Evolutionary conservation across 2,329 filamentous ascomycete genomes (phyloP).

Genomic region (Volutella citrinella): DNA sequence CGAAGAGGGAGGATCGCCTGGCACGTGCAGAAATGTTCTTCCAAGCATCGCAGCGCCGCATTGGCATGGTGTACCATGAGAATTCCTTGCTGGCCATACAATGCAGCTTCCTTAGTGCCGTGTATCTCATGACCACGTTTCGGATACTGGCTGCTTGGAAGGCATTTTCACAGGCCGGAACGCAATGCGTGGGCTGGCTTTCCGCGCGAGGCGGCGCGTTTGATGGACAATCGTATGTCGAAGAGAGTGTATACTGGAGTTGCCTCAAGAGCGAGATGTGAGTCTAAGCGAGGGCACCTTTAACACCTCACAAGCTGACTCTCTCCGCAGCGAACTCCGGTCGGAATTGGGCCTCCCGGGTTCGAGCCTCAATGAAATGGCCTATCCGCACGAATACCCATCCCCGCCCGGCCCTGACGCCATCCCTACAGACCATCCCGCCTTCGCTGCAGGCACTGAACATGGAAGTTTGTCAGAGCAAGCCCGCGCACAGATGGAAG

Average conservation of each 20-base stretch:
- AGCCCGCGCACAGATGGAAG: conserved; percentile 10
- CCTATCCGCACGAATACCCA: conserved; percentile 19
- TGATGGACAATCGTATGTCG: conserved; percentile 13
- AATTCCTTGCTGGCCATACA: conserved; percentile 17
- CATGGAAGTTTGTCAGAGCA: too few relatives aligned
- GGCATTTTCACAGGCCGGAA: conserved; percentile 16
- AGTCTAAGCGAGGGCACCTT: conserved; percentile 4
- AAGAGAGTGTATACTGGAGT: conserved; percentile 24
- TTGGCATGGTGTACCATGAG: conserved; percentile 19
- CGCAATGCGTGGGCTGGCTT: conserved; percentile 10
- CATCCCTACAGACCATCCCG: too few relatives aligned
- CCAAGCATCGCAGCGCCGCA: conserved; percentile 17
- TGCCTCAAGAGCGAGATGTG: conserved; percentile 23
- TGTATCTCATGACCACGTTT: conserved; percentile 18
- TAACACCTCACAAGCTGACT: not conserved
- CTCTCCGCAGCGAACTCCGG: conserved; percentile 14
- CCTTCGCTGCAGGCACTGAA: too few relatives aligned
- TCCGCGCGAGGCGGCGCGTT: conserved; percentile 1
- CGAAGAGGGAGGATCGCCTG: conserved; percentile 6
- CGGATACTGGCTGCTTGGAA: conserved; percentile 20
- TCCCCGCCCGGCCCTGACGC: conserved; percentile 16
- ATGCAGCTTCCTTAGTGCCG: conserved; percentile 19
- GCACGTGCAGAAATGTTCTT: conserved; percentile 16
- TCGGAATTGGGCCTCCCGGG: conserved; percentile 17
- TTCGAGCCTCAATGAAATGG: conserved; percentile 17